A percentile compares a stretch with the other conserved stretches of the same genome.
These are phyloP conservation scores for Chalciporus piperatus DNA, from an alignment of 768 basidiomycete genomes.

Conservation along the genomic window DNA sequence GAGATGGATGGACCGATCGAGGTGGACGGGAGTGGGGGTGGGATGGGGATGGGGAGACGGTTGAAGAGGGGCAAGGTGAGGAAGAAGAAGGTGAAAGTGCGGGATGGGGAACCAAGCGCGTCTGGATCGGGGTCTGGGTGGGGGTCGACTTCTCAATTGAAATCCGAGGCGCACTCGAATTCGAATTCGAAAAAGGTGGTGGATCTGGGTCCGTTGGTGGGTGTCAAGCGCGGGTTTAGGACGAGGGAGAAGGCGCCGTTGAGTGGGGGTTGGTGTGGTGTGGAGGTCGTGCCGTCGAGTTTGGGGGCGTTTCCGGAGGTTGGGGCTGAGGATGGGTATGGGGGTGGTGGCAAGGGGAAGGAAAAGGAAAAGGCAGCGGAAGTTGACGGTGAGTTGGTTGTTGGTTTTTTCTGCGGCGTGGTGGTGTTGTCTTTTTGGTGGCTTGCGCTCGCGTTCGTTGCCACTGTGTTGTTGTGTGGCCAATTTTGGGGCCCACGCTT, in stretches of 20 bases:
- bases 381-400: constrained; percentile 21
- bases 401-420: background rate
- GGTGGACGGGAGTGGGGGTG: background rate
- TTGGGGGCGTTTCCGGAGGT: constrained; percentile 16
- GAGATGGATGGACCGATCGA: constrained; percentile 14
- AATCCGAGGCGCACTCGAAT: background rate
- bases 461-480: background rate
- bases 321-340: constrained; percentile 6
- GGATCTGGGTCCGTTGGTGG: constrained; percentile 66
- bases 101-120: constrained; percentile 29
- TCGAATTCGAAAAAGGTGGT: constrained; percentile 13
- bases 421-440: too few relatives aligned
- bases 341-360: constrained; percentile 16
- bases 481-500: background rate
- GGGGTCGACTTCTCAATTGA: background rate
- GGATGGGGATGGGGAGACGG: background rate
- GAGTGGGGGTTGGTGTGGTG: constrained; percentile 61
- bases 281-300: constrained; percentile 49
- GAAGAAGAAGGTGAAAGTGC: constrained; percentile 21
- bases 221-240: constrained; percentile 56
- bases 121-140: background rate
- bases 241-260: constrained; percentile 55
- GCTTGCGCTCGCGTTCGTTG: background rate
- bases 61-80: constrained; percentile 21
- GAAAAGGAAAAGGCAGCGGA: constrained; percentile 11